These are phyloP conservation scores for Gossypium mustelinum DNA, from an alignment of 345 rosid genomes.

Conservation along the genomic window DNA sequence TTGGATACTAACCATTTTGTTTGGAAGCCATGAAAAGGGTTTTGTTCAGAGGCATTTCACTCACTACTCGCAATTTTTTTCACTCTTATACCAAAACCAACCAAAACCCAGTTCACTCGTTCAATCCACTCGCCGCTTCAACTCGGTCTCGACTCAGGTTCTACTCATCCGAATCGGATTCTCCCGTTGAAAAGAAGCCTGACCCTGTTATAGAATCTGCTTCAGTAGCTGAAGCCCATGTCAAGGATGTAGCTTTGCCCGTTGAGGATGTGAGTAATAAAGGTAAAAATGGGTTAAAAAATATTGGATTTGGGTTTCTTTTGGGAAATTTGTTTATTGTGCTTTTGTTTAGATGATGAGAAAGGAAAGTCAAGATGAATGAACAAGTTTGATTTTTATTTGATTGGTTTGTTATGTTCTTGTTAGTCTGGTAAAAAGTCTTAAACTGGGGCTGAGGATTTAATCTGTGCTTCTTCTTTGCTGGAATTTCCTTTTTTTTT, in stretches of 20 bases:
- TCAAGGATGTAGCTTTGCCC: background rate
- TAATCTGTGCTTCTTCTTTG: background rate
- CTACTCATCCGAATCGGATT: constrained; percentile 44
- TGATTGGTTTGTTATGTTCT: background rate
- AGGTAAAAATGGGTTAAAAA: background rate
- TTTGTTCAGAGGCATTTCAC: constrained; percentile 28
- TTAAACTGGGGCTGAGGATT: background rate
- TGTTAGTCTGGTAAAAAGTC: background rate
- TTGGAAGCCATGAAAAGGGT: constrained; percentile 32
- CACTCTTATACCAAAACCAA: constrained; percentile 1
- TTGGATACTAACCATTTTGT: background rate
- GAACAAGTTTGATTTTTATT: background rate
- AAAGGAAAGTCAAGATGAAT: background rate
- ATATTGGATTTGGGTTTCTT: background rate
- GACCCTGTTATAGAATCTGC: constrained; percentile 22
- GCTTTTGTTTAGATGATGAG: background rate
- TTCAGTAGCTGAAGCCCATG: background rate
- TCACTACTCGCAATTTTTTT: constrained; percentile 25
- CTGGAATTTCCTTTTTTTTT: background rate
- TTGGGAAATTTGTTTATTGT: background rate
- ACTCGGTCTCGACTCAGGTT: constrained; percentile 26
- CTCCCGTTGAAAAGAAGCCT: constrained; percentile 24
- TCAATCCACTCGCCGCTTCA: constrained; percentile 16
- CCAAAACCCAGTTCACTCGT: background rate
- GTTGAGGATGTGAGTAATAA: constrained; percentile 6